These are phyloP conservation scores for Phytophthora sp. DNA, from an alignment of 352 stramenopile genomes.

Conservation along the genomic window DNA sequence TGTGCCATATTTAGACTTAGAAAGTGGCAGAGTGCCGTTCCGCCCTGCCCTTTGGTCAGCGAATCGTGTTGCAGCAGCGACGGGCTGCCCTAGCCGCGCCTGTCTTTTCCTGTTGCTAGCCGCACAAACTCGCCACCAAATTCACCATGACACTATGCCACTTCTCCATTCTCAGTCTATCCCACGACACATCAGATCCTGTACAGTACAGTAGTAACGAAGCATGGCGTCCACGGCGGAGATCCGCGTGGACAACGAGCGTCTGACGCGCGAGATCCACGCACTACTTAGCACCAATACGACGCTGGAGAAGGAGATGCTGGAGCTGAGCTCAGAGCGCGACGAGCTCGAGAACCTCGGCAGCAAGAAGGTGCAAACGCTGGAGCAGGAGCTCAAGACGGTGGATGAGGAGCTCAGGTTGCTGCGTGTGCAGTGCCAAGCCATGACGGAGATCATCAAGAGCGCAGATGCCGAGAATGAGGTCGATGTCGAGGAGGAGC, in stretches of 20 bases:
- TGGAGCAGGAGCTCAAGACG: constrained; percentile 57
- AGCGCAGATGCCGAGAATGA: constrained; percentile 36
- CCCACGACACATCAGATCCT: no score
- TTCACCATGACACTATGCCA: constrained; percentile 14
- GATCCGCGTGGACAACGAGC: constrained; percentile 64
- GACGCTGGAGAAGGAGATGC: constrained; percentile 67
- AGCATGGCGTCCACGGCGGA: constrained; percentile 42
- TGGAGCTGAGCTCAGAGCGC: constrained; percentile 52
- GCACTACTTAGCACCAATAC: constrained; percentile 65
- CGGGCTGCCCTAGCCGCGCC: constrained; percentile 1
- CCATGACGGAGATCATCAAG: constrained; percentile 47
- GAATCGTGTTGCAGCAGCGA: no score
- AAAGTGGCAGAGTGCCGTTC: constrained; percentile 12
- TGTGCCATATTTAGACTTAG: background rate
- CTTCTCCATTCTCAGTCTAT: constrained; percentile 17
- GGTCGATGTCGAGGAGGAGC: constrained; percentile 28
- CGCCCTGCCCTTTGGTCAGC: constrained; percentile 12
- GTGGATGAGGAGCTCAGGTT: constrained; percentile 45
- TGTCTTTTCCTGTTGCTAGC: constrained; percentile 11
- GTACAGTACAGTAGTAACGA: background rate
- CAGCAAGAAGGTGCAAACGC: constrained; percentile 47
- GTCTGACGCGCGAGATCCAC: constrained; percentile 61
- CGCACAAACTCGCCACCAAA: constrained; percentile 5
- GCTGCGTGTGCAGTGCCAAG: constrained; percentile 50
- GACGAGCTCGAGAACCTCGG: constrained; percentile 49